Conservation (phyloP, 2,329 filamentous ascomycete species). For the Thielaviopsis ethacetica region DNA sequence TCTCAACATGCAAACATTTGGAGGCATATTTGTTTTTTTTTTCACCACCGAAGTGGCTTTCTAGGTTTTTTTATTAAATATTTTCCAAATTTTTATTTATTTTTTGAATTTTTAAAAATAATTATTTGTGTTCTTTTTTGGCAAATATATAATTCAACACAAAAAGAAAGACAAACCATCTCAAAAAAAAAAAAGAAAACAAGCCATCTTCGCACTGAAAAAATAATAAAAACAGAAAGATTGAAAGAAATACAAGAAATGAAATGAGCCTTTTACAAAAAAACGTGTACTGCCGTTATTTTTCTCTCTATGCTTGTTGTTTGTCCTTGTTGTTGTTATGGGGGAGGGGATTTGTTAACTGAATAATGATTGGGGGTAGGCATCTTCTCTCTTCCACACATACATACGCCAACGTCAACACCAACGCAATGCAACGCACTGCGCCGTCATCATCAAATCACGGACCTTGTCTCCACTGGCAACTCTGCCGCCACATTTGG, state of each 20-base stretch:
- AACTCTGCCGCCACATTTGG: slow-evolving; percentile 3
- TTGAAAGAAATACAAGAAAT: neutral
- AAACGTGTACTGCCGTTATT: neutral
- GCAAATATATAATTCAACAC: too few relatives aligned
- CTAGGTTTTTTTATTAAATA: too few relatives aligned
- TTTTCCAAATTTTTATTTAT: too few relatives aligned
- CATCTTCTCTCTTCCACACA: neutral
- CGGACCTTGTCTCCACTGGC: slow-evolving; percentile 5
- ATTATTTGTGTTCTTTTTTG: neutral
- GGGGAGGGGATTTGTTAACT: neutral
- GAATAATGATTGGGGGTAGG: neutral
- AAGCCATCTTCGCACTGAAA: neutral
- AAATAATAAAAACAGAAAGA: neutral
- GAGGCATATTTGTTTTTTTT: too few relatives aligned
- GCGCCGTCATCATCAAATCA: neutral
- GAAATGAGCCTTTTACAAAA: neutral
- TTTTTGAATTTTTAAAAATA: too few relatives aligned
- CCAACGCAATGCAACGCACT: neutral
- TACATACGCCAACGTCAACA: neutral
- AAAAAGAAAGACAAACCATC: neutral
- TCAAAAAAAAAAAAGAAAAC: neutral
- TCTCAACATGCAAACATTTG: too few relatives aligned
- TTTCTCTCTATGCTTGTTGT: neutral
- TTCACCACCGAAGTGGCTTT: too few relatives aligned
- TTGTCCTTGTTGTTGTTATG: neutral